Evolutionary conservation across 768 basidiomycete genomes (phyloP).

Genomic region (Leccinum variicolor): DNA sequence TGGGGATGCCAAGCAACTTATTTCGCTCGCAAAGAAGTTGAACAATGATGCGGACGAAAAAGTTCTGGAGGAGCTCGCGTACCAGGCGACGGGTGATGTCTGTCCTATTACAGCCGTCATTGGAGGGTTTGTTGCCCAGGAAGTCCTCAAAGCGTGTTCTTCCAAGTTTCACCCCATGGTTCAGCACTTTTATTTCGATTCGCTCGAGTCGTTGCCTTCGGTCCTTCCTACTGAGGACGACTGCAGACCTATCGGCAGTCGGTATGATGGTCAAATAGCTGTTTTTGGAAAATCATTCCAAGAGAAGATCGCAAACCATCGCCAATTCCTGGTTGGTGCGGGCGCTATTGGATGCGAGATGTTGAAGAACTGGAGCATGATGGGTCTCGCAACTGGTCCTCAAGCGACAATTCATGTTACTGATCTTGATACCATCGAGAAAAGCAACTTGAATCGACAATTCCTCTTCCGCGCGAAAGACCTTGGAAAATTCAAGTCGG

Average conservation of each 20-base stretch:
- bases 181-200: constrained; percentile 96
- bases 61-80: constrained; percentile 78
- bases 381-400: constrained; percentile 83
- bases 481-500: constrained; percentile 94
- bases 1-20: constrained; percentile 71
- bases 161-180: constrained; percentile 98
- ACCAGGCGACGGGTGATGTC: constrained; percentile 88
- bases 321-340: constrained; percentile 97
- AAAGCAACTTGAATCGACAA: constrained; percentile 96
- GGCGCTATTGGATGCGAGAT: constrained; percentile 99
- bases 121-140: constrained; percentile 97
- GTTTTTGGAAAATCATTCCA: constrained; percentile 96
- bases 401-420: constrained; percentile 88
- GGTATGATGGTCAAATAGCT: constrained; percentile 94
- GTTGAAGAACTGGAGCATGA: constrained; percentile 99
- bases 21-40: constrained; percentile 76
- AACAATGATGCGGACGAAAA: constrained; percentile 78
- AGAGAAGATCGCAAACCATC: constrained; percentile 81
- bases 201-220: constrained; percentile 87
- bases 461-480: constrained; percentile 98
- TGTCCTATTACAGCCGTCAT: constrained; percentile 90
- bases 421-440: constrained; percentile 98
- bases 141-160: constrained; percentile 93
- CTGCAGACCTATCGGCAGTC: constrained; percentile 72
- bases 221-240: constrained; percentile 77